phyloP scores from a whole-genome alignment of 2,329 filamentous ascomycete genomes.

The Ceratocystis eucalypticola region DNA sequence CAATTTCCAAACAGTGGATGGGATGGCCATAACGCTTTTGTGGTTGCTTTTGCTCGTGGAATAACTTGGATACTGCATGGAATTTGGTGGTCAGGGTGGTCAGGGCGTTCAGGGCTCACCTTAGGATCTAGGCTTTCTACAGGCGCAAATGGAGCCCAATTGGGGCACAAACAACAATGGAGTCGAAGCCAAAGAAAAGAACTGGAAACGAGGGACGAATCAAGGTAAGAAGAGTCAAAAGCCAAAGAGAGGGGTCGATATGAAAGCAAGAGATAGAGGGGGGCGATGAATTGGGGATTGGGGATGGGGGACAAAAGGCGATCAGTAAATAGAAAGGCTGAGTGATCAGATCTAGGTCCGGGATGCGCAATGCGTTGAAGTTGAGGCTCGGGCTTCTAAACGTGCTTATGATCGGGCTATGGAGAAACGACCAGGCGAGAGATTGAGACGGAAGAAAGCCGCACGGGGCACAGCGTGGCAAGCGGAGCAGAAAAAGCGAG shows the following conservation, averaged over 20 bases:
- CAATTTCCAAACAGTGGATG: neutral
- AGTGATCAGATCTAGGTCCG: neutral
- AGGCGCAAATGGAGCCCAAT: neutral
- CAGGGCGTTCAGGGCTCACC: conserved; percentile 1
- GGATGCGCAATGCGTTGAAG: neutral
- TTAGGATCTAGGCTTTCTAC: conserved; percentile 6
- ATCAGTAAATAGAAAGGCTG: neutral
- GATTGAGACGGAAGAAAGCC: conserved; percentile 3
- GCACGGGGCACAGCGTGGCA: neutral
- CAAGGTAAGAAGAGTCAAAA: neutral
- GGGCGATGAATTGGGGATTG: neutral
- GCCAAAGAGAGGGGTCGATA: neutral
- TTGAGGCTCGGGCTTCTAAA: neutral
- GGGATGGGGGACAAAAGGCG: neutral
- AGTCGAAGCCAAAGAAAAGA: too few relatives aligned
- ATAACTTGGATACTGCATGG: conserved; percentile 3
- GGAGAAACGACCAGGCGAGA: neutral
- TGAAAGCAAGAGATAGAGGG: neutral
- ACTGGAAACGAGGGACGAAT: neutral
- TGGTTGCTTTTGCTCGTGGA: neutral
- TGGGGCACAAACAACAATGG: neutral
- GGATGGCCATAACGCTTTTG: neutral
- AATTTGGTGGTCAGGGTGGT: neutral
- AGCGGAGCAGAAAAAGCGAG: neutral
- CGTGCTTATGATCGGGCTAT: neutral